These are phyloP conservation scores for Clonostachys rosea DNA, from an alignment of 2,329 filamentous ascomycete genomes.

Conservation along the genomic window DNA sequence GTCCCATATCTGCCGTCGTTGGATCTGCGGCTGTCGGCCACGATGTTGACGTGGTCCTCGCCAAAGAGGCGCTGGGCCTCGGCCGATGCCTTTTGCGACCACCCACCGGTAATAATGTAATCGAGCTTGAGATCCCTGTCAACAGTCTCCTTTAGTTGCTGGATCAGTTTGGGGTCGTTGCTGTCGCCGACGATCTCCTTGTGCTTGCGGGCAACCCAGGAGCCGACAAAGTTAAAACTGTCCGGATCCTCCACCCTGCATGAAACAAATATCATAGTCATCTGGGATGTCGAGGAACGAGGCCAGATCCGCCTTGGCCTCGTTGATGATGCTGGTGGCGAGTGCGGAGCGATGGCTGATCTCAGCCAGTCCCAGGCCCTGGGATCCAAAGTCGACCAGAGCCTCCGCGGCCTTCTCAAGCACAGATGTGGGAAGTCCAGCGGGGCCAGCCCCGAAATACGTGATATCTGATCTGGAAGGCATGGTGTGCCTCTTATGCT, in stretches of 20 bases:
- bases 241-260: conserved; percentile 82
- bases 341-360: conserved; percentile 82
- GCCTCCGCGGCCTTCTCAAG: conserved; percentile 72
- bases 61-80: conserved; percentile 79
- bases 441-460: conserved; percentile 89
- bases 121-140: conserved; percentile 73
- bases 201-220: conserved; percentile 73
- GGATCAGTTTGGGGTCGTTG: conserved; percentile 47
- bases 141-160: conserved; percentile 58
- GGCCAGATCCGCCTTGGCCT: conserved; percentile 70
- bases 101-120: conserved; percentile 86
- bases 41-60: conserved; percentile 75
- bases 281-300: conserved; percentile 76
- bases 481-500: conserved; percentile 37
- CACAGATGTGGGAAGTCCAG: conserved; percentile 76
- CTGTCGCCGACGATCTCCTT: conserved; percentile 50
- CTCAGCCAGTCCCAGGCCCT: conserved; percentile 82
- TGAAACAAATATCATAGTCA: conserved; percentile 83
- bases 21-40: conserved; percentile 57
- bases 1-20: conserved; percentile 81
- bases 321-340: conserved; percentile 73
- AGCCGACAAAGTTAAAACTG: conserved; percentile 81
- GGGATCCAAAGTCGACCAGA: conserved; percentile 76
- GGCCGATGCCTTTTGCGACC: conserved; percentile 81
- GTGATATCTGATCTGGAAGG: conserved; percentile 69